phyloP scores from a whole-genome alignment of 176 grass and related monocot species.

The Oryza glumipatula region DNA sequence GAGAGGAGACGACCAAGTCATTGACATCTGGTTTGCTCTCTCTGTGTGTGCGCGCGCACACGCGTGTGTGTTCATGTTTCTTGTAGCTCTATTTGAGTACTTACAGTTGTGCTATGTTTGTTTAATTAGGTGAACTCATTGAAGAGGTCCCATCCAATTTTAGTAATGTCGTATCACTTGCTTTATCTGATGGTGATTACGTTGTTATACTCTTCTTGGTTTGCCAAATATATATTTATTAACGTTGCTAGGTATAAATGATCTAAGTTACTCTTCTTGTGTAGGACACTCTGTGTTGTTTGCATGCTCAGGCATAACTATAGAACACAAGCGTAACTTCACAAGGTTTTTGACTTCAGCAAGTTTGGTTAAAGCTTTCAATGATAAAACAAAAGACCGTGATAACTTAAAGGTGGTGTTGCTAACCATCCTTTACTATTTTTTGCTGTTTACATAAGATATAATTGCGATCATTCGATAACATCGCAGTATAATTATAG shows the following conservation, averaged over 20 bases:
- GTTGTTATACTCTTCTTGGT: background rate
- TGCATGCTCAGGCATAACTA: conserved; percentile 29
- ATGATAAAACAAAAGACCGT: background rate
- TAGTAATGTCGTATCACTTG: background rate
- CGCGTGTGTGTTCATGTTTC: conserved; percentile 1
- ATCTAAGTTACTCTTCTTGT: background rate
- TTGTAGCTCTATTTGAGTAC: background rate
- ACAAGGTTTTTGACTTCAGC: conserved; percentile 35
- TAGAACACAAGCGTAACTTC: background rate
- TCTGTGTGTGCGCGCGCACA: background rate
- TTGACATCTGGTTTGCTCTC: background rate
- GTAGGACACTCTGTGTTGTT: background rate
- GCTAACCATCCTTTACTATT: conserved; percentile 6
- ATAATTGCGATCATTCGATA: background rate
- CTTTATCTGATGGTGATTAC: conserved; percentile 9
- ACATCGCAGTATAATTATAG: background rate
- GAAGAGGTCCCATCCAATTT: conserved; percentile 1
- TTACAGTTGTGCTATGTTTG: background rate
- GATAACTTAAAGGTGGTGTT: conserved; percentile 16
- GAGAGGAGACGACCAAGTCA: too few relatives aligned
- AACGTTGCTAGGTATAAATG: background rate
- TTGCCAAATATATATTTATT: background rate
- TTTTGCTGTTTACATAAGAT: background rate
- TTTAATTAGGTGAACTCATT: background rate
- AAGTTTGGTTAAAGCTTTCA: conserved; percentile 16